These are phyloP conservation scores for Pythium phragmiticola DNA, from an alignment of 352 stramenopile species.

Conservation along the genomic window DNA sequence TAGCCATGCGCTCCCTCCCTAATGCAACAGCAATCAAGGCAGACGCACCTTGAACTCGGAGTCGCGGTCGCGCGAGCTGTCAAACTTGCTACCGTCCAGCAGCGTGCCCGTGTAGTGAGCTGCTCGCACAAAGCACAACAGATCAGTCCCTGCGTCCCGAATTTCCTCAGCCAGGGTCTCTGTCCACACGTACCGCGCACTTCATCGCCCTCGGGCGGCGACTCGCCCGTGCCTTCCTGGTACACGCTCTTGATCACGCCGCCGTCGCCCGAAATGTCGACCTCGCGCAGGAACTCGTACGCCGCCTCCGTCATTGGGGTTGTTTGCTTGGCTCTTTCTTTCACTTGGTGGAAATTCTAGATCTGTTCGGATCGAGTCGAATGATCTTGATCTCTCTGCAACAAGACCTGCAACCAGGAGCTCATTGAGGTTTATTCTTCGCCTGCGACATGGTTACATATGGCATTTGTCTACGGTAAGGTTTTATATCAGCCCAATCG, in stretches of 20 bases:
- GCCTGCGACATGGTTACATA: constrained; percentile 16
- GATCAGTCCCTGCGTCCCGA: background rate
- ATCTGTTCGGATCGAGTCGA: constrained; percentile 5
- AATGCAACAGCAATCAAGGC: background rate
- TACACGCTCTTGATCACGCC: constrained; percentile 93
- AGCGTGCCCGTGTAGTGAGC: constrained; percentile 96
- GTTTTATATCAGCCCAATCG: constrained; percentile 13
- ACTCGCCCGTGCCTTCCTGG: constrained; percentile 83
- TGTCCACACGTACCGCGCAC: constrained; percentile 53
- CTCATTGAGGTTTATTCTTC: constrained; percentile 20
- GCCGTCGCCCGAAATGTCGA: constrained; percentile 86
- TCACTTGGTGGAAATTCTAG: constrained; percentile 20
- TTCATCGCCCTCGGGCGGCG: constrained; percentile 73
- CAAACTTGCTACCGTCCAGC: constrained; percentile 94
- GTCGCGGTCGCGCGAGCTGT: constrained; percentile 90
- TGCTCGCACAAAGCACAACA: constrained; percentile 17
- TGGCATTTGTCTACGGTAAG: constrained; percentile 14
- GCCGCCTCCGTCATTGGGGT: constrained; percentile 24
- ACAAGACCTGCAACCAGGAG: background rate
- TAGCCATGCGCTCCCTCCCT: background rate
- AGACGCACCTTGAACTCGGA: constrained; percentile 72
- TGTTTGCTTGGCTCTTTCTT: background rate
- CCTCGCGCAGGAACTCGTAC: constrained; percentile 26
- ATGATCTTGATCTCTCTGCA: background rate
- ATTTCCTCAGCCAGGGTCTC: background rate